These are phyloP conservation scores for Draba incana DNA, from an alignment of 345 rosid genomes.

Conservation along the genomic window DNA sequence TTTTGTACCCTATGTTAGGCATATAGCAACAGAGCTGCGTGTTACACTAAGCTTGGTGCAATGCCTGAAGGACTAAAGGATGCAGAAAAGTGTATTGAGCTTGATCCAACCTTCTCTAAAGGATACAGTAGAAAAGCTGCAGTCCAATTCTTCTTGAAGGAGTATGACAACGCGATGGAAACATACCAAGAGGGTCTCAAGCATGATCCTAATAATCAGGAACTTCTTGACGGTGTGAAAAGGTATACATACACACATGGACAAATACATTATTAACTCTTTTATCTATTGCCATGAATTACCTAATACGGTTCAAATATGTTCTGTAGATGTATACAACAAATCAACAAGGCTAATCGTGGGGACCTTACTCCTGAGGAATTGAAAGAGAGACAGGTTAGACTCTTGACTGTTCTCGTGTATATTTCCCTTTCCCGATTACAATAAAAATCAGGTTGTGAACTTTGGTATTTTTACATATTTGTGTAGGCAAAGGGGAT, in stretches of 20 bases:
- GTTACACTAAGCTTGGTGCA: constrained; percentile 91
- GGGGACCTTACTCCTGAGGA: constrained; percentile 90
- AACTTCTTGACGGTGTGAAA: constrained; percentile 77
- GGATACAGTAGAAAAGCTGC: constrained; percentile 94
- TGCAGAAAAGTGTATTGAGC: constrained; percentile 93
- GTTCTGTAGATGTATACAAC: constrained; percentile 67
- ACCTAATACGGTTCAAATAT: constrained; percentile 5
- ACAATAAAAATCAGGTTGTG: neutral
- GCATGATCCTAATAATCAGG: constrained; percentile 80
- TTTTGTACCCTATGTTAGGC: constrained; percentile 48
- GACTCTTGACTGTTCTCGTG: neutral
- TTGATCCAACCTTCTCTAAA: constrained; percentile 84
- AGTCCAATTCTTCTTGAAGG: constrained; percentile 87
- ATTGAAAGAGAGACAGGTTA: constrained; percentile 94
- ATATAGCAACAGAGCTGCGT: constrained; percentile 92
- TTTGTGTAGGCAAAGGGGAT: constrained; percentile 77
- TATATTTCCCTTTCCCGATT: neutral
- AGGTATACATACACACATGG: constrained; percentile 49
- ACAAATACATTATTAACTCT: neutral
- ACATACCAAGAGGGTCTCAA: constrained; percentile 86
- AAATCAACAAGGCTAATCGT: constrained; percentile 81
- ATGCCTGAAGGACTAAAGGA: constrained; percentile 90
- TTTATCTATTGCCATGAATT: neutral
- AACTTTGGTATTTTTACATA: neutral
- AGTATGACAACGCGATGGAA: constrained; percentile 79